These are phyloP conservation scores for Gossypium trilobum DNA, from an alignment of 441 rosid species.

Conservation along the genomic window DNA sequence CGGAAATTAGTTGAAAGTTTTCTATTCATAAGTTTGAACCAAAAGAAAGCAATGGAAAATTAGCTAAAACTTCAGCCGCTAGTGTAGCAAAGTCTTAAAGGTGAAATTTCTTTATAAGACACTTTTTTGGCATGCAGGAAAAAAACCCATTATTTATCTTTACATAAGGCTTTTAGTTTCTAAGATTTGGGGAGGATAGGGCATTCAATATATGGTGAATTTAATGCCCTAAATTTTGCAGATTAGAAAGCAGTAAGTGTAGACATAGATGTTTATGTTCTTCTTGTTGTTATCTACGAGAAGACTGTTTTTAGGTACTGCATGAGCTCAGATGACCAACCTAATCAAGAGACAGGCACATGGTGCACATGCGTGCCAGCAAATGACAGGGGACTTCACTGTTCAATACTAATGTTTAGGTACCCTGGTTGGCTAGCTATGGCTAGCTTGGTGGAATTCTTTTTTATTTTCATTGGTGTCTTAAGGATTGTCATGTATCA, in stretches of 20 bases:
- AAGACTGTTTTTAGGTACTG: neutral
- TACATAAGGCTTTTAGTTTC: neutral
- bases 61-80: neutral
- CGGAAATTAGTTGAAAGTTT: neutral
- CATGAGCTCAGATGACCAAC: neutral
- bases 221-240: neutral
- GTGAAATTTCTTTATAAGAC: neutral
- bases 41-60: neutral
- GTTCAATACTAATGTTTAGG: constrained; percentile 1
- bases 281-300: neutral
- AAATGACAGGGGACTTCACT: neutral
- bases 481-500: neutral
- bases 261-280: neutral
- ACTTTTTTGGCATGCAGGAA: neutral
- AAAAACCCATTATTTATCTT: neutral
- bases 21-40: neutral
- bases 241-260: neutral
- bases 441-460: neutral
- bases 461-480: neutral
- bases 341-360: constrained; percentile 14
- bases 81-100: neutral
- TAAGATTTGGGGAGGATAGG: neutral
- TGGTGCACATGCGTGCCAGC: constrained; percentile 19
- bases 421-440: neutral
- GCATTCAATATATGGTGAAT: neutral